Evolutionary conservation across 2,329 filamentous ascomycete species (phyloP).

Genomic region (Hypocreales sp.): DNA sequence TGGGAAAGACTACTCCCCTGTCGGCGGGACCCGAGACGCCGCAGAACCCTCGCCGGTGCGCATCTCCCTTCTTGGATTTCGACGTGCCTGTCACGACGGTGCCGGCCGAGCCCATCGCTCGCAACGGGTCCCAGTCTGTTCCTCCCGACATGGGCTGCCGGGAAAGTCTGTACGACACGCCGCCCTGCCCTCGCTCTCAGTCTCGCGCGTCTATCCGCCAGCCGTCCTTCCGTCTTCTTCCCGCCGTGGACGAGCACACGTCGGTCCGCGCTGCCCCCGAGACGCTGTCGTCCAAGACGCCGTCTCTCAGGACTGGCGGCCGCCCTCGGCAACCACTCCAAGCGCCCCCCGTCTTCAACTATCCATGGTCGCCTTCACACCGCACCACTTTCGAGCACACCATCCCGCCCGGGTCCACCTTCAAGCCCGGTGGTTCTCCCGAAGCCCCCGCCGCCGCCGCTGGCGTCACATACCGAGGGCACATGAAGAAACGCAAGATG

Average conservation of each 20-base stretch:
- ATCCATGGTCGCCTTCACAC: conserved; percentile 39
- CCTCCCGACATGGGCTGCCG: conserved; percentile 86
- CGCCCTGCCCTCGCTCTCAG: conserved; percentile 27
- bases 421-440: conserved; percentile 9
- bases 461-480: conserved; percentile 60
- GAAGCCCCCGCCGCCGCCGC: conserved; percentile 19
- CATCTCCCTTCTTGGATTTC: conserved; percentile 82
- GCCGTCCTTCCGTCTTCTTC: conserved; percentile 53
- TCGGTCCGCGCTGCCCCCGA: conserved; percentile 22
- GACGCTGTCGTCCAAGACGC: conserved; percentile 5
- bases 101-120: conserved; percentile 53
- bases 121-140: conserved; percentile 77
- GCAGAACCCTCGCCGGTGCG: conserved; percentile 52
- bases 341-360: conserved; percentile 37
- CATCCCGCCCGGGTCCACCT: conserved; percentile 20
- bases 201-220: conserved; percentile 44
- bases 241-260: conserved; percentile 51
- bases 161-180: conserved; percentile 17
- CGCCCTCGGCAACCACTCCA: conserved; percentile 26
- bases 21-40: conserved; percentile 44
- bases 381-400: conserved; percentile 28
- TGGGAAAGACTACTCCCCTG: conserved; percentile 33
- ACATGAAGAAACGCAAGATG: conserved; percentile 89
- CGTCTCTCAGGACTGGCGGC: conserved; percentile 13
- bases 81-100: conserved; percentile 71